Base-by-base conservation (phyloP, 2,329 filamentous ascomycete species). In the Decorospora gaudefroyi region DNA sequence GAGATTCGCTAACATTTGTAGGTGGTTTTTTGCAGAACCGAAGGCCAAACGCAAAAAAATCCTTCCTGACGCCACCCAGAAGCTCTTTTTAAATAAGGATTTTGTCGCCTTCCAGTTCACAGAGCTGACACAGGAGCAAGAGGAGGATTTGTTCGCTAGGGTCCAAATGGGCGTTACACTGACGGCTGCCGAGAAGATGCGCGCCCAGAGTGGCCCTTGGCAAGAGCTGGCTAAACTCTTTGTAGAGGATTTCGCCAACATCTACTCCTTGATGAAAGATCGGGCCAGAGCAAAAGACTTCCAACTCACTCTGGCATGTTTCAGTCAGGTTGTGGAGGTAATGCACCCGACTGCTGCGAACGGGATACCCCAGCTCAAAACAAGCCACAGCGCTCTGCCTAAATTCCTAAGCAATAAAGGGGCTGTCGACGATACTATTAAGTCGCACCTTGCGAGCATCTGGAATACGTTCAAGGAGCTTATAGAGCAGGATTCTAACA, bases 71-170 rank as follows among this genome's bases (percentile, higher is more conserved):
- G 55, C 61, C 2, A 49, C 60, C 3, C 72, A 71, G 39, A 54
- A 63, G 11, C 47, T 68, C 11, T 78, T 78, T 38, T 46, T 70
- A 1, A 42, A 55, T 1, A 71, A 71, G 34, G 64, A 70, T 4
- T 69, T 78, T 27, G 66, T 75, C 4, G 72, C 70, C 16, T 74
- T 72, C 21, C 74, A 77, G 30, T 77, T 73, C 49, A 50, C 59
- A 4, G 59, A 72, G 13, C 53, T 78, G 3, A 63, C 57, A 3
- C 46, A 59, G 9, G 62, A 67, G 9, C 73, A 76, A 38, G 75
- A 77, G 47, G 74, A 78, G 42, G 76, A 76, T 8, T 66, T 77
- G 34, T 78, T 78, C 46, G 70, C 74, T 5, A 62, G 75, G 10
- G 75, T 78, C 0, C 75, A 78, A 38, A 67, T 73, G 46, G 76